phyloP scores from a whole-genome alignment of 2,329 filamentous ascomycete genomes.

The Cladophialophora bantiana region DNA sequence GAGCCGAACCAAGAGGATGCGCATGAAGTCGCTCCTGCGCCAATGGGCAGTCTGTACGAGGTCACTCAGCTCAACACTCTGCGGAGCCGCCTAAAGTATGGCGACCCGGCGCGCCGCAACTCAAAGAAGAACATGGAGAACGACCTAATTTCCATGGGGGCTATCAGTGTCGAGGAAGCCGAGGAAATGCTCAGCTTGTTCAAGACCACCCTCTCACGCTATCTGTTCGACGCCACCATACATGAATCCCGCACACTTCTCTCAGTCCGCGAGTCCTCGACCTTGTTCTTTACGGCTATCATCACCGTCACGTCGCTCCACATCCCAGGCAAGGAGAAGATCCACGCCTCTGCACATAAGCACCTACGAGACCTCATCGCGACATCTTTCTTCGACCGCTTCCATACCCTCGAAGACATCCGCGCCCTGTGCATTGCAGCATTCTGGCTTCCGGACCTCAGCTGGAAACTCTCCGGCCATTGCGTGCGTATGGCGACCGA shows the following conservation, averaged over 20 bases:
- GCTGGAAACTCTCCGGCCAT: conserved; percentile 67
- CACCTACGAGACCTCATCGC: conserved; percentile 66
- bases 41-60: conserved; percentile 63
- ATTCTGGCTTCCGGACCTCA: conserved; percentile 69
- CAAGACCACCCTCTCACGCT: conserved; percentile 40
- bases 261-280: conserved; percentile 62
- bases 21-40: conserved; percentile 55
- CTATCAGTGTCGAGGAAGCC: conserved; percentile 36
- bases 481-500: conserved; percentile 66
- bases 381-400: conserved; percentile 64
- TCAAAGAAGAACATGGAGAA: conserved; percentile 39
- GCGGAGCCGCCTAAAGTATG: conserved; percentile 35
- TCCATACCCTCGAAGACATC: conserved; percentile 65
- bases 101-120: conserved; percentile 36
- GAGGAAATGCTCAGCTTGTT: conserved; percentile 39
- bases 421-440: conserved; percentile 66
- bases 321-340: conserved; percentile 60
- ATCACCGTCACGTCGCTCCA: conserved; percentile 66
- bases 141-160: conserved; percentile 37
- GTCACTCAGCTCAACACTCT: conserved; percentile 56
- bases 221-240: conserved; percentile 49
- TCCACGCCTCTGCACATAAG: conserved; percentile 62
- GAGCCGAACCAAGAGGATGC: conserved; percentile 41
- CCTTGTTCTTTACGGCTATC: conserved; percentile 62
- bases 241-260: conserved; percentile 59